Conservation (phyloP, 331 rosid species). For the Ulmus americana region DNA sequence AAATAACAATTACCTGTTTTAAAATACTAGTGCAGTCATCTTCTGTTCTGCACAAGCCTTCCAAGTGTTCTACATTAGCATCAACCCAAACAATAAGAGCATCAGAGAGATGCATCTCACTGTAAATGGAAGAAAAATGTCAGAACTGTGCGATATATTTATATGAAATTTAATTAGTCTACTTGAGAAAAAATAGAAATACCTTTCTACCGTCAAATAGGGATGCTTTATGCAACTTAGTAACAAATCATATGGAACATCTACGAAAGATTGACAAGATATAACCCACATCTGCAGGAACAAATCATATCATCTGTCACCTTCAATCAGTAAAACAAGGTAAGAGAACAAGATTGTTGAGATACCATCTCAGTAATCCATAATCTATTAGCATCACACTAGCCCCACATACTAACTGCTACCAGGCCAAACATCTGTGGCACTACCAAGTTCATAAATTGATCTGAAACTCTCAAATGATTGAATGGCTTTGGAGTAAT, state of each 20-base stretch:
- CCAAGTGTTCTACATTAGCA: slow-evolving; percentile 36
- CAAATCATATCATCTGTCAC: slow-evolving; percentile 15
- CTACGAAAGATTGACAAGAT: slow-evolving; percentile 28
- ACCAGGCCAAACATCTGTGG: neutral
- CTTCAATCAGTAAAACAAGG: slow-evolving; percentile 8
- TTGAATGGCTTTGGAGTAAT: neutral
- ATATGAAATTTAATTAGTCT: slow-evolving; percentile 13
- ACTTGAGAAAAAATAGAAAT: slow-evolving; percentile 11
- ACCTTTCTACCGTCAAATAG: slow-evolving; percentile 71
- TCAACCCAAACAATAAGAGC: slow-evolving; percentile 64
- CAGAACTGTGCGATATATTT: slow-evolving; percentile 17
- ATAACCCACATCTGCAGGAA: slow-evolving; percentile 62
- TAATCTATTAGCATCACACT: neutral
- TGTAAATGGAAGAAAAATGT: slow-evolving; percentile 34
- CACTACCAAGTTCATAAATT: neutral
- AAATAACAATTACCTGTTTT: slow-evolving; percentile 40
- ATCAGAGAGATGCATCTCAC: slow-evolving; percentile 66
- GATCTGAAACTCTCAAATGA: neutral
- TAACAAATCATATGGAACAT: slow-evolving; percentile 51
- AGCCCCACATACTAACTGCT: neutral
- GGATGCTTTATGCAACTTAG: slow-evolving; percentile 46
- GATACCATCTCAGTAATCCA: neutral
- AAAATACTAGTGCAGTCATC: slow-evolving; percentile 33
- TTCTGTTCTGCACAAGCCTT: slow-evolving; percentile 32
- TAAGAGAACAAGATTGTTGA: neutral